Conservation (phyloP, 805 yeast species). For the Lachancea thermotolerans region DNA sequence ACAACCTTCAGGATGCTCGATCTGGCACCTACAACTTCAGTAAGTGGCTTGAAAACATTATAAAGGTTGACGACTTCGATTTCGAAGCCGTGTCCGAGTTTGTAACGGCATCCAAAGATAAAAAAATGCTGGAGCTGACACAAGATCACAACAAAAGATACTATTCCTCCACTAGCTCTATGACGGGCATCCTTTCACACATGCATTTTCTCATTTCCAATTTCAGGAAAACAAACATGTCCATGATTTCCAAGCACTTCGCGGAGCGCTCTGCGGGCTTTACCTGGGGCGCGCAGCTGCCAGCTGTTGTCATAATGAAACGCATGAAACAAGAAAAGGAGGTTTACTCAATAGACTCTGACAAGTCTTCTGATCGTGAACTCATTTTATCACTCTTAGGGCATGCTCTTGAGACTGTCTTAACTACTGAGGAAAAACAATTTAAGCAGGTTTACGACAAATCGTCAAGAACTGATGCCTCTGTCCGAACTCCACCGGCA, state of each 20-base stretch:
- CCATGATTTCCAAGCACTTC: conserved; percentile 40
- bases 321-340: conserved; percentile 37
- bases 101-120: conserved; percentile 64
- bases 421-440: conserved; percentile 53
- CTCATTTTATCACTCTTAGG: conserved; percentile 70
- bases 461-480: conserved; percentile 10
- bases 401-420: conserved; percentile 65
- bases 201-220: conserved; percentile 67
- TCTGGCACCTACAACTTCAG: conserved; percentile 66
- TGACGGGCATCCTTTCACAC: conserved; percentile 71
- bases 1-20: conserved; percentile 70
- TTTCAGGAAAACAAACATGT: conserved; percentile 45
- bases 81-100: conserved; percentile 43
- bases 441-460: conserved; percentile 36
- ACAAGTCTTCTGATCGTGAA: conserved; percentile 59
- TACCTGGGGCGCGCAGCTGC: conserved; percentile 41
- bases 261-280: conserved; percentile 32
- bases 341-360: conserved; percentile 62
- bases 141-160: conserved; percentile 30
- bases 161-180: conserved; percentile 79
- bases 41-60: conserved; percentile 50
- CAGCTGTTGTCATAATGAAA: conserved; percentile 53
- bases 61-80: conserved; percentile 60
- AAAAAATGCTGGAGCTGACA: conserved; percentile 43
- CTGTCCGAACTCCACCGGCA: conserved; percentile 9